phyloP scores from a whole-genome alignment of 1,139 yeast genomes.

The Pichiaceae sp. region DNA sequence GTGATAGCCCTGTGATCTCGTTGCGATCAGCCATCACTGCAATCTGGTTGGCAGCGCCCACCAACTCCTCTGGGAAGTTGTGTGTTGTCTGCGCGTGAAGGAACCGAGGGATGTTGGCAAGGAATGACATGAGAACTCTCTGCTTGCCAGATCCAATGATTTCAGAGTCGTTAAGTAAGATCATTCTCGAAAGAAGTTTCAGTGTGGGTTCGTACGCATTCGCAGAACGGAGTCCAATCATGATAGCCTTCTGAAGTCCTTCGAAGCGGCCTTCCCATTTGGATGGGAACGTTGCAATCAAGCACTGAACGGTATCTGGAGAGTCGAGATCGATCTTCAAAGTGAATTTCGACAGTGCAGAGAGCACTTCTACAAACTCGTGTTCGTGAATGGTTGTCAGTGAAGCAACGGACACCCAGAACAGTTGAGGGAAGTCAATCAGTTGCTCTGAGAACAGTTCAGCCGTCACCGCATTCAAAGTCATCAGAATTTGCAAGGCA shows the following conservation, averaged over 20 bases:
- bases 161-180: conserved; percentile 60
- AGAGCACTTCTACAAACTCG: conserved; percentile 81
- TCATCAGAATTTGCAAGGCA: conserved; percentile 95
- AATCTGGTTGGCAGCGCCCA: conserved; percentile 50
- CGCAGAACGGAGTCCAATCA: conserved; percentile 78
- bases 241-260: conserved; percentile 72
- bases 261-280: conserved; percentile 94
- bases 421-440: conserved; percentile 83
- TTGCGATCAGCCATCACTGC: conserved; percentile 53
- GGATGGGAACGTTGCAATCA: conserved; percentile 83
- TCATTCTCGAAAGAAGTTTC: conserved; percentile 64
- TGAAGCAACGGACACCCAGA: conserved; percentile 95
- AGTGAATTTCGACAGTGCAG: conserved; percentile 73
- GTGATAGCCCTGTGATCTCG: conserved; percentile 52
- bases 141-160: conserved; percentile 69
- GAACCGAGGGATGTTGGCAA: conserved; percentile 78
- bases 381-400: conserved; percentile 85
- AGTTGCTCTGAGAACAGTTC: conserved; percentile 72
- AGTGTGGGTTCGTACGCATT: conserved; percentile 74
- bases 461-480: conserved; percentile 84
- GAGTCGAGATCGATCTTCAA: conserved; percentile 83
- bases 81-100: conserved; percentile 66
- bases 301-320: conserved; percentile 75
- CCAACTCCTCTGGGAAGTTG: conserved; percentile 41
- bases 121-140: conserved; percentile 60